These are phyloP conservation scores for Picochlorum sp. DNA, from an alignment of 139 green algal genomes.

Conservation along the genomic window DNA sequence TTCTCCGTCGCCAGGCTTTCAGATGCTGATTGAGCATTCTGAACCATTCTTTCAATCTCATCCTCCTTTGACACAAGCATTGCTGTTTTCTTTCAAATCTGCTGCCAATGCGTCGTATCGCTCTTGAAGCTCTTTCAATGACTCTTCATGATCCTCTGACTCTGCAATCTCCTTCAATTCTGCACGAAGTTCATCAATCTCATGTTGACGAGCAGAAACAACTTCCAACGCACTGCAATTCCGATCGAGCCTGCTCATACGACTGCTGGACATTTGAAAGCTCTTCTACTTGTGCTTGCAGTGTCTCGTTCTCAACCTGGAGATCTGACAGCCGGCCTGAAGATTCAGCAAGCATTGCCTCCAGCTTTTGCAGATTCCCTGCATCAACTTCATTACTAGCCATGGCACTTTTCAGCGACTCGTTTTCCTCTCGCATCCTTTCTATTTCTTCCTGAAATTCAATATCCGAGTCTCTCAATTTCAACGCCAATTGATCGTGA, in stretches of 20 bases:
- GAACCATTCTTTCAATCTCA: too few species aligned
- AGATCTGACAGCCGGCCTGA: not conserved
- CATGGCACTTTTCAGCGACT: not conserved
- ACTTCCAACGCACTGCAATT: not conserved
- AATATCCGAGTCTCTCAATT: not conserved
- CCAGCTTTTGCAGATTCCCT: not conserved
- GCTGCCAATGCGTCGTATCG: not conserved
- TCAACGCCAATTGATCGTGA: not conserved
- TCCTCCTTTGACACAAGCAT: too few species aligned
- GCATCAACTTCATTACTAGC: not conserved
- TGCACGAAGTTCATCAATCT: not conserved
- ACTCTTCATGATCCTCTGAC: not conserved
- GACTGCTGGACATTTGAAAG: not conserved
- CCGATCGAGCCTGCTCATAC: not conserved
- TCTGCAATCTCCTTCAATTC: not conserved
- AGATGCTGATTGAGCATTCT: too few species aligned
- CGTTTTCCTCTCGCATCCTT: conserved; percentile 7
- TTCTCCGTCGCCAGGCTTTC: too few species aligned
- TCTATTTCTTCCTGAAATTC: conserved; percentile 3
- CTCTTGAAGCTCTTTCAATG: not conserved
- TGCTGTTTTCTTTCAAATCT: not conserved
- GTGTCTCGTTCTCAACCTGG: not conserved
- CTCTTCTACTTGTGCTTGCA: not conserved
- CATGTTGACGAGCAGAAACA: not conserved
- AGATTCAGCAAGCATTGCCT: conserved; percentile 8